phyloP scores from a whole-genome alignment of 768 basidiomycete genomes.

The Phylloporus scabripes region DNA sequence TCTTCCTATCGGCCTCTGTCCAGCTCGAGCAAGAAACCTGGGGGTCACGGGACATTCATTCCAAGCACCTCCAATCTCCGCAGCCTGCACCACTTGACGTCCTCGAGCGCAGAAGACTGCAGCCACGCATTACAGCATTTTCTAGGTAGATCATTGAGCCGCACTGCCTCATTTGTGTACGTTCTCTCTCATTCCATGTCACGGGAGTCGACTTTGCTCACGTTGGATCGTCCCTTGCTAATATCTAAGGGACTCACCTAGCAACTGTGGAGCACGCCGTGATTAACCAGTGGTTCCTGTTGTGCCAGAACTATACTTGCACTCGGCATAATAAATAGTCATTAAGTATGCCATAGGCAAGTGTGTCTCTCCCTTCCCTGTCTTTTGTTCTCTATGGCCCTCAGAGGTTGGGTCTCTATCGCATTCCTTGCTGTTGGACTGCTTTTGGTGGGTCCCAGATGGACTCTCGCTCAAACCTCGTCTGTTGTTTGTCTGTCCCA shows the following conservation, averaged over 20 bases:
- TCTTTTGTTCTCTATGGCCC: slow-evolving; percentile 8
- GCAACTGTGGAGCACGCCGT: background rate
- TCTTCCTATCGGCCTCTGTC: no score
- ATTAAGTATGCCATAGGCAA: background rate
- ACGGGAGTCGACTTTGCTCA: no score
- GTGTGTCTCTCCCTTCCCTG: background rate
- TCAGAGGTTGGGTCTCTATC: slow-evolving; percentile 10
- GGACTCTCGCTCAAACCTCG: slow-evolving; percentile 22
- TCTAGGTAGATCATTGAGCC: background rate
- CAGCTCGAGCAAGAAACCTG: slow-evolving; percentile 39
- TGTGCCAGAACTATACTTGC: background rate
- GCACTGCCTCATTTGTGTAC: background rate
- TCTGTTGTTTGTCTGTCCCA: slow-evolving; percentile 16
- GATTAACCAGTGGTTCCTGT: background rate
- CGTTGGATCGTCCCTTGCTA: no score
- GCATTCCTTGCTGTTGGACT: slow-evolving; percentile 14
- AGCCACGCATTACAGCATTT: slow-evolving; percentile 57
- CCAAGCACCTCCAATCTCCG: slow-evolving; percentile 49
- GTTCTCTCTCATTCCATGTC: no score
- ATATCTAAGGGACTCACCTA: background rate
- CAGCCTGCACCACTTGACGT: slow-evolving; percentile 57
- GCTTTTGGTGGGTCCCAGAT: slow-evolving; percentile 13
- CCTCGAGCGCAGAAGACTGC: slow-evolving; percentile 31
- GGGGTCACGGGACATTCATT: slow-evolving; percentile 44
- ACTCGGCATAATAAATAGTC: background rate